Conservation (phyloP, 352 stramenopile genomes). For the Phytophthora uliginosa region DNA sequence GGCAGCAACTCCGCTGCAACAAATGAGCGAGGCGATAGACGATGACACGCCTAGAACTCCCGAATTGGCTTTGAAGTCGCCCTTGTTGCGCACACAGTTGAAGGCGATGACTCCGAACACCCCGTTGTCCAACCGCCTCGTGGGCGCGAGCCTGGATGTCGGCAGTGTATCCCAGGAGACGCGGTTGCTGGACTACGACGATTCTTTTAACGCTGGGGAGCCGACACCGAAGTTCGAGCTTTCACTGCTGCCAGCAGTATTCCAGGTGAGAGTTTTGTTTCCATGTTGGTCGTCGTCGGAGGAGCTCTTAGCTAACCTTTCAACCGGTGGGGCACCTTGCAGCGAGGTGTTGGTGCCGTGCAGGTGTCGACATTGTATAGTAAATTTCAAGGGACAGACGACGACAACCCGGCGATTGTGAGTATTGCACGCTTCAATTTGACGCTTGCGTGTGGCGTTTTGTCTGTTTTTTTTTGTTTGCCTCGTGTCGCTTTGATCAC, state of each 20-base stretch:
- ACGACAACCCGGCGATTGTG: slow-evolving; percentile 72
- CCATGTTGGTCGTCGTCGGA: neutral
- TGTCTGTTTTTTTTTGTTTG: slow-evolving; percentile 17
- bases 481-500: slow-evolving; percentile 15
- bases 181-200: slow-evolving; percentile 74
- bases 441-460: slow-evolving; percentile 14
- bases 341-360: slow-evolving; percentile 83
- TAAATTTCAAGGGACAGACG: slow-evolving; percentile 77
- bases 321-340: slow-evolving; percentile 11
- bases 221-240: slow-evolving; percentile 81
- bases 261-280: slow-evolving; percentile 61
- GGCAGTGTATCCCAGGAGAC: slow-evolving; percentile 78
- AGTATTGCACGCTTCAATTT: slow-evolving; percentile 42
- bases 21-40: slow-evolving; percentile 44
- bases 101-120: slow-evolving; percentile 89
- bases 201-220: slow-evolving; percentile 71
- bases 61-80: slow-evolving; percentile 78
- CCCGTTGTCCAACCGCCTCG: slow-evolving; percentile 85
- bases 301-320: slow-evolving; percentile 13
- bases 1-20: slow-evolving; percentile 30
- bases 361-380: slow-evolving; percentile 88
- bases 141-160: slow-evolving; percentile 80
- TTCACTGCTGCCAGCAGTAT: slow-evolving; percentile 71
- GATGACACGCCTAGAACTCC: slow-evolving; percentile 73
- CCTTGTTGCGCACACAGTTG: slow-evolving; percentile 80